Evolutionary conservation across 2,329 filamentous ascomycete species (phyloP), one percentile per base, ranked within the genome.

Genomic region (Emydomyces testavorans): DNA sequence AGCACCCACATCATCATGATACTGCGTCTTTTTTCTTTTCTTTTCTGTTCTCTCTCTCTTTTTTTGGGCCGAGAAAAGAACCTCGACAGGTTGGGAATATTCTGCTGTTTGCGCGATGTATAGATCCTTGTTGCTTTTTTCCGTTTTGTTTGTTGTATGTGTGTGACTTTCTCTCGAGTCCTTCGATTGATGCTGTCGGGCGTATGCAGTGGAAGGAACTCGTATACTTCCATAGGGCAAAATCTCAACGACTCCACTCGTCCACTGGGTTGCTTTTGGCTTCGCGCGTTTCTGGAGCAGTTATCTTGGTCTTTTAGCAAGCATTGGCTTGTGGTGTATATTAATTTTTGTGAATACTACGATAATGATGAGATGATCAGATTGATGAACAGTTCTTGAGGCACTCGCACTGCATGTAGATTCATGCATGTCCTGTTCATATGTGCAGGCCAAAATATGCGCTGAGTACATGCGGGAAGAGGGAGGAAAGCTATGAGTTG

Each of bases 131-230:
- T 37, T 24, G 3, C 11, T 29, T 20, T 2, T 36, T 38, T 20
- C 26, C 31, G 20, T 45, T 49, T 21, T 5, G 15, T 21, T 10
- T 28, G 15, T 42, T 26, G 7, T 48, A 4, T 42, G 32, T 24
- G 18, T 38, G 20, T n/a, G 13, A 15, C 13, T 23, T 39, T 38
- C 13, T 31, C 34, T n/a, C 6, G 13, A 35, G 20, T 39, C 3
- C 26, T 10, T 28, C 39, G 16, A 28, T 26, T 26, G 26, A 48
- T 35, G 37, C 29, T 47, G 36, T 16, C 45, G 36, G 45, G 45
- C 45, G 36, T 26, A 47, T 47, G 45, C 45, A 47, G 45, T 47
- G 45, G 35, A 40, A 39, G 35, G 20, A 37, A 20, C 7, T 24
- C 11, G 35, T 31, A 35, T 23, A 26, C n/a, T 40, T 47, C 36